Evolutionary conservation across 1,284 basidiomycete species (phyloP), one percentile per base, ranked within the genome.

Genomic region (Hemileia vastatrix): DNA sequence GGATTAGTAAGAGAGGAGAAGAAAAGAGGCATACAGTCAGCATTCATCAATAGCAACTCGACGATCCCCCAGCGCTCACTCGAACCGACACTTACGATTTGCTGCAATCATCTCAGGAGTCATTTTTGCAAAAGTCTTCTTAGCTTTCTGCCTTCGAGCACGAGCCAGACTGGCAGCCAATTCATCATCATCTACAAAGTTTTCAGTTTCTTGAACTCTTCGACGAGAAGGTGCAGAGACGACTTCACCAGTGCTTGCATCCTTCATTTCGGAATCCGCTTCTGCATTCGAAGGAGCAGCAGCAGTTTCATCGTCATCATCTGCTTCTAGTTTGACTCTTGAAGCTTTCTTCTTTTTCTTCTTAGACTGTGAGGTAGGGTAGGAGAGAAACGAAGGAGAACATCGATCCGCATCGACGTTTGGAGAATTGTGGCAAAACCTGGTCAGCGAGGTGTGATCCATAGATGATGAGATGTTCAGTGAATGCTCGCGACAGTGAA

Each of bases 171-270:
- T 90, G 33, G 89, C 88, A 80, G 96, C 92, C 44, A 98, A 82
- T 72, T 98, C 94, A 76, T 98, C 95, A 76, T 98, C 94, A 78
- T 98, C 95, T 67, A 98, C 86, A 76, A 97, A 88, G 78, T 96
- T n/a, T n/a, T n/a, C n/a, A n/a, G n/a, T n/a, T n/a, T 40, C 24
- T 64, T 60, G n/a, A 61, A 23, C 31, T 57, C 36, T 40, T 40
- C 36, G 36, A 11, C 36, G 36, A 40, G 36, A 40, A 13, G 23
- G 9, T 13, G 23, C 48, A 50, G 23, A n/a, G 27, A 27, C 27
- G 27, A 27, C 27, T 27, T 27, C 27, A 40, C 11, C 36, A 9
- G 36, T 40, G 15, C 11, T 6, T 40, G n/a, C n/a, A n/a, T n/a
- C n/a, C n/a, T n/a, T n/a, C n/a, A n/a, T n/a, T n/a, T 94, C 66